Percentiles rank a stretch among this genome's conserved stretches.
These are phyloP conservation scores for Kalmusia sp. DNA, from an alignment of 2,329 filamentous ascomycete species.

Conservation along the genomic window DNA sequence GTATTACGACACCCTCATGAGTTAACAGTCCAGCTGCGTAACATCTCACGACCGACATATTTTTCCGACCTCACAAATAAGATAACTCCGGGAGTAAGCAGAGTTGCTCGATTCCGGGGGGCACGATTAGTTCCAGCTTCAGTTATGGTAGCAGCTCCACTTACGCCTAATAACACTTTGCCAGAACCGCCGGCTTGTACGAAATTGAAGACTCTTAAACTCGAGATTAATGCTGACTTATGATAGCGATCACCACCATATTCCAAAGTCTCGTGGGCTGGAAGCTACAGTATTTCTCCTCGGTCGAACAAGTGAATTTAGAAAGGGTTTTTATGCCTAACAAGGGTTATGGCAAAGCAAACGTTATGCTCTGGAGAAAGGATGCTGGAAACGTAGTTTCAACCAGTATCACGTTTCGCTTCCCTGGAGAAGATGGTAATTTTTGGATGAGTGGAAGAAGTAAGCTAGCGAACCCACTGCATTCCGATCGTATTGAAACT, in stretches of 20 bases:
- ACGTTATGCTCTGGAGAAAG: slow-evolving; percentile 20
- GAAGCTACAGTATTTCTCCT: slow-evolving; percentile 14
- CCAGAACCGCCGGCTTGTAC: neutral
- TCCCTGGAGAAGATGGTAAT: neutral
- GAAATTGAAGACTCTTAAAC: neutral
- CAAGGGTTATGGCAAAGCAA: slow-evolving; percentile 15
- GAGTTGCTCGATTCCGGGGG: neutral
- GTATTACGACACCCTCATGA: neutral
- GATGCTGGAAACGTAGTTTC: neutral
- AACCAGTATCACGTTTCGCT: slow-evolving; percentile 12
- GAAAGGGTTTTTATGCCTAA: neutral
- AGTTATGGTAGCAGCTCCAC: neutral
- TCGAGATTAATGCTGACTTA: neutral
- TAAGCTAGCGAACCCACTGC: too few species aligned
- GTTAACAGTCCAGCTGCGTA: neutral
- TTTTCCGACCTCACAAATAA: neutral
- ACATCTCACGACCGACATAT: neutral
- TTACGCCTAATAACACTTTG: neutral
- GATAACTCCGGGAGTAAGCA: neutral
- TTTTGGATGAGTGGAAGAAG: slow-evolving; percentile 15
- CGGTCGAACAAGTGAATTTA: neutral
- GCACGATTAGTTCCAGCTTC: neutral
- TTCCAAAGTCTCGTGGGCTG: slow-evolving; percentile 18
- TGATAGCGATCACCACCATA: slow-evolving; percentile 1
- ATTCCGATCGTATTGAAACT: neutral